Base-by-base conservation (phyloP, 345 rosid genomes). In the Excoecaria agallocha region DNA sequence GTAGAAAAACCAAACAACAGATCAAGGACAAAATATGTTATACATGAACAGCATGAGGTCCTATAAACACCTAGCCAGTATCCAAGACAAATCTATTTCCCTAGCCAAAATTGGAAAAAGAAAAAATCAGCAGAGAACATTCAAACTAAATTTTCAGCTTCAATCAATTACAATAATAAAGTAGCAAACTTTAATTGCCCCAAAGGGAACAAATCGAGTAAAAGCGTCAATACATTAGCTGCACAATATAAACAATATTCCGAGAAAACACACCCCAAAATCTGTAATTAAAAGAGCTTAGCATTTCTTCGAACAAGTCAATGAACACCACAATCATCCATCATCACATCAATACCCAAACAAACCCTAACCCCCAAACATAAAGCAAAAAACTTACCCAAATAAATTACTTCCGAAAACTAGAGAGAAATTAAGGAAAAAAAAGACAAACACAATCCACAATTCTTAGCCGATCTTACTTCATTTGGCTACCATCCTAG, bases 401-500 rank as follows among this genome's bases (percentile, higher is more conserved):
- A 65, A 59, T 43, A 55, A 65, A 59, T 43, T 72, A 72, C 59
- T 65, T 77, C 49, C 70, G 74, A 39, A 66, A 8, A 56, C 56
- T 38, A 20, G 59, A 22, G n/a, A 24, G 35, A 58, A 37, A 37
- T 37, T 15, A 10, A 71, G 51, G 63, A 43, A 30, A 73, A 74
- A 66, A 38, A 50, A 25, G 38, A 52, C 4, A 70, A 74, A 56
- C 72, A 45, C 39, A 52, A 30, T 48, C 60, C 15, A 39, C 13
- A 48, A 38, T 41, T 60, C 63, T 50, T 16, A 49, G 39, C 50
- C 50, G 30, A 12, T 37, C 73, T 46, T 46, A n/a, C 38, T 48
- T 93, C 93, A 94, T 91, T 94, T 94, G 25, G 97, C 94, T 10
- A 94, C 97, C 98, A 94, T 94, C 84, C 97, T 85, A 24, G 97